Conservation (phyloP, 176 grass and related monocot species). For the Metroxylon sagu region DNA sequence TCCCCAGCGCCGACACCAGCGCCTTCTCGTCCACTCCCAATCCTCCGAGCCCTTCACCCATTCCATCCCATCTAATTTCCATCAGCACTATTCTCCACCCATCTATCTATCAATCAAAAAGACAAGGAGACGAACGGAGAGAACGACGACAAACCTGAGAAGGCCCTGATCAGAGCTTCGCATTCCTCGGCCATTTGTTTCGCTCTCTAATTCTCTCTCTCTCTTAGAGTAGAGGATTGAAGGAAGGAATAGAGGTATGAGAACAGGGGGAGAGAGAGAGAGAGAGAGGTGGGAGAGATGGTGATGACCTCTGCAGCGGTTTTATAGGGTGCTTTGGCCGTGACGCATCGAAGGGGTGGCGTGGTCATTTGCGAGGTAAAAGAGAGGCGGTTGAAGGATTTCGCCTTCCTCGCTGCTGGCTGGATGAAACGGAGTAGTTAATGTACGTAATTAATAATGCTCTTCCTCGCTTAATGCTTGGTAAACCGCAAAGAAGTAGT, state of each 20-base stretch:
- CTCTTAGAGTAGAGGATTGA: slow-evolving; percentile 5
- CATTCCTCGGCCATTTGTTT: slow-evolving; percentile 54
- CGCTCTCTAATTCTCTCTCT: background rate
- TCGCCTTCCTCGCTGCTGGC: background rate
- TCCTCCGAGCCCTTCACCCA: slow-evolving; percentile 47
- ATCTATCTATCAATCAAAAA: too few species aligned
- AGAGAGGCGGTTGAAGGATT: slow-evolving; percentile 9
- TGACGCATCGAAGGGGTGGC: background rate
- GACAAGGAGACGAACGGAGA: background rate
- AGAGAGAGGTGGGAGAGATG: too few species aligned
- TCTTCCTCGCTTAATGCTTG: too few species aligned
- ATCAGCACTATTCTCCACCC: too few species aligned
- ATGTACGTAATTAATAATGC: slow-evolving; percentile 2
- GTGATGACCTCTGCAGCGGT: too few species aligned
- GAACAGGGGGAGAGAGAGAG: too few species aligned
- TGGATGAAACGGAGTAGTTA: background rate
- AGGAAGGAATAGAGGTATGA: background rate
- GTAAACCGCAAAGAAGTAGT: too few species aligned
- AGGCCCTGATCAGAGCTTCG: slow-evolving; percentile 67
- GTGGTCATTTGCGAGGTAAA: slow-evolving; percentile 7
- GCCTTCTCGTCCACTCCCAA: slow-evolving; percentile 63
- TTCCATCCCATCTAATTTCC: too few species aligned
- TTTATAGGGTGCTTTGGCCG: too few species aligned
- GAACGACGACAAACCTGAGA: slow-evolving; percentile 63
- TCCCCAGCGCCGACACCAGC: slow-evolving; percentile 47